Evolutionary conservation across 1,284 basidiomycete genomes (phyloP).

Genomic region (Austroboletus rostrupii): DNA sequence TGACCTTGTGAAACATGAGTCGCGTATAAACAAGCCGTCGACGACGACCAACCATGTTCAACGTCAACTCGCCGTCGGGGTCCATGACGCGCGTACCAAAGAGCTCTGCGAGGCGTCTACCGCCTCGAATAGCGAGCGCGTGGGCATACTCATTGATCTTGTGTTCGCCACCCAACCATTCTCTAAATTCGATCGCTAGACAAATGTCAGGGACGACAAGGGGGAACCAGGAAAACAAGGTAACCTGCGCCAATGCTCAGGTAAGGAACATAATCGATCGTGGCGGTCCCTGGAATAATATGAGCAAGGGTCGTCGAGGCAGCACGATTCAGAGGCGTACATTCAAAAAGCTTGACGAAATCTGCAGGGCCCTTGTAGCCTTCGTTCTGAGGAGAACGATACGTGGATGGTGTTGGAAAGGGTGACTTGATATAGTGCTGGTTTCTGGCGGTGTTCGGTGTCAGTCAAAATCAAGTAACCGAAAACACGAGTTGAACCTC

Average conservation of each 20-base stretch:
- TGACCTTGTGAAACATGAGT: slow-evolving; percentile 32
- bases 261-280: slow-evolving; percentile 55
- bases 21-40: background rate
- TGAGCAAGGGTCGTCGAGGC: slow-evolving; percentile 2
- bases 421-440: slow-evolving; percentile 74
- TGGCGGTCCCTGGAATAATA: slow-evolving; percentile 61
- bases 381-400: slow-evolving; percentile 44
- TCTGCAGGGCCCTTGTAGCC: slow-evolving; percentile 30
- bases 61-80: slow-evolving; percentile 57
- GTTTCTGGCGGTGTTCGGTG: slow-evolving; percentile 38
- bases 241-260: slow-evolving; percentile 55
- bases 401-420: slow-evolving; percentile 69
- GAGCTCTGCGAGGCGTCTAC: slow-evolving; percentile 58
- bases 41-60: slow-evolving; percentile 61
- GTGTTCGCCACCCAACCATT: slow-evolving; percentile 80
- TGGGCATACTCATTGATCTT: slow-evolving; percentile 77
- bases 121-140: slow-evolving; percentile 72
- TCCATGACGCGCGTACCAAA: slow-evolving; percentile 67
- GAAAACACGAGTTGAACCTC: slow-evolving; percentile 41
- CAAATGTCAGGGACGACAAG: slow-evolving; percentile 19
- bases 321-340: slow-evolving; percentile 32
- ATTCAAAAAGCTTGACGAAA: slow-evolving; percentile 60
- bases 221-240: slow-evolving; percentile 3
- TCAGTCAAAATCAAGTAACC: background rate
- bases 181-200: slow-evolving; percentile 71